A percentile compares a stretch with the other conserved stretches of the same genome.
Evolutionary conservation across 2,329 filamentous ascomycete genomes (phyloP).

Genomic region (Colletotrichum tabaci): DNA sequence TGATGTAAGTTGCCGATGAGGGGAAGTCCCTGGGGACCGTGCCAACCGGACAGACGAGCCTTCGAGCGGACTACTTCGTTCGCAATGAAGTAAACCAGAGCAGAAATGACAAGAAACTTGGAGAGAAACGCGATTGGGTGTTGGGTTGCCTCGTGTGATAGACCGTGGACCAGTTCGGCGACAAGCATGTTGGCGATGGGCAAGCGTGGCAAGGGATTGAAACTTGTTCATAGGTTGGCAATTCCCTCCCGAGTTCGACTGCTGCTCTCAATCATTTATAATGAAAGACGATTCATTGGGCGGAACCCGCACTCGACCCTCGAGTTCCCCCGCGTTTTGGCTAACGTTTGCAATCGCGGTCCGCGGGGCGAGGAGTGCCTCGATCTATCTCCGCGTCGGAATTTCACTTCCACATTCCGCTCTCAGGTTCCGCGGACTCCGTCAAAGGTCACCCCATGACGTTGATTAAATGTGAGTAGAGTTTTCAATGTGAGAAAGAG

Average conservation of each 20-base stretch:
- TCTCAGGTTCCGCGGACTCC: not conserved
- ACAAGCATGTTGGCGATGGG: slow-evolving; percentile 46
- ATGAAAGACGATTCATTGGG: not conserved
- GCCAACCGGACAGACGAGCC: slow-evolving; percentile 61
- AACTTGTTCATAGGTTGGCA: not conserved
- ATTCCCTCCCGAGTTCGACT: no score
- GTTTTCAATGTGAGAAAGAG: not conserved
- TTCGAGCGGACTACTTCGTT: slow-evolving; percentile 63
- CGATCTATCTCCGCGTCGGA: not conserved
- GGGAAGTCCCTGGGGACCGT: slow-evolving; percentile 65
- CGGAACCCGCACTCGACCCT: not conserved
- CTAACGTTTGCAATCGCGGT: not conserved
- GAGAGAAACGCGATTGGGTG: slow-evolving; percentile 44
- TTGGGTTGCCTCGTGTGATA: slow-evolving; percentile 41
- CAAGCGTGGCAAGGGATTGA: not conserved
- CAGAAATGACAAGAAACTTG: slow-evolving; percentile 37
- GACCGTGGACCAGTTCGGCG: slow-evolving; percentile 45
- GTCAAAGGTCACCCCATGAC: not conserved
- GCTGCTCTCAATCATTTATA: not conserved
- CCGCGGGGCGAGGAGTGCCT: not conserved
- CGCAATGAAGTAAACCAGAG: slow-evolving; percentile 60
- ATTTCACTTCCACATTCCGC: slow-evolving; percentile 5
- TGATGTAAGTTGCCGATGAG: slow-evolving; percentile 70
- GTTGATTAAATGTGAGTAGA: not conserved
- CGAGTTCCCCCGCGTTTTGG: slow-evolving; percentile 5